Evolutionary conservation across 1,284 basidiomycete genomes (phyloP), one percentile per base, ranked within the genome.

Genomic region (Flammula alnicola): DNA sequence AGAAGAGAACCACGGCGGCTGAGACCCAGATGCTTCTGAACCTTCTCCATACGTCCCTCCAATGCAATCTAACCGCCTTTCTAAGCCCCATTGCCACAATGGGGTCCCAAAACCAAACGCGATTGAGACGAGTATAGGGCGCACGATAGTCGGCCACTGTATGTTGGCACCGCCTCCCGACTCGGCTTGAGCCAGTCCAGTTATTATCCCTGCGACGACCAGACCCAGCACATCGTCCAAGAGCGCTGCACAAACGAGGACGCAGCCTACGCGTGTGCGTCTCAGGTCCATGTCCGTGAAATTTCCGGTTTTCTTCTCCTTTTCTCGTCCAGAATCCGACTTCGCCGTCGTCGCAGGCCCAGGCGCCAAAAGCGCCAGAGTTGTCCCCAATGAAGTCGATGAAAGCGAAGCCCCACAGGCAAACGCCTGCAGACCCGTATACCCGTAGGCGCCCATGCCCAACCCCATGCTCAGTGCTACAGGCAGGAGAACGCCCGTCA

Each of bases 331-430:
- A n/a, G n/a, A n/a, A n/a, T n/a, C n/a, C n/a, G n/a, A n/a, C n/a
- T n/a, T n/a, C n/a, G n/a, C n/a, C n/a, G n/a, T n/a, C n/a, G 9
- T 36, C 5, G 8, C 27, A 19, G 37, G n/a, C 14, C 32, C 14
- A 22, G 69, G 67, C 10, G 66, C 64, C 29, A 74, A 57, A 17
- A 75, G 56, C 1, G 69, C 64, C 8, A 74, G 57, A 1, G 71
- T 73, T 26, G 73, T 74, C 3, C 71, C 73, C 1, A 74, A 58
- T 0, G 72, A 74, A 2, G 73, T 73, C 2, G 71, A 72, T 44
- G 67, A 69, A n/a, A 72, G 55, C 10, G 70, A 62, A 12, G 69
- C 69, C 8, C 75, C 74, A 2, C 71, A 69, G 3, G 66, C 67
- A 49, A 77, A 74, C 2, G 68, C 59, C 44, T 70, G 66, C 16